These are phyloP conservation scores for Closterium sp. DNA, from an alignment of 139 green algal species.

Conservation along the genomic window DNA sequence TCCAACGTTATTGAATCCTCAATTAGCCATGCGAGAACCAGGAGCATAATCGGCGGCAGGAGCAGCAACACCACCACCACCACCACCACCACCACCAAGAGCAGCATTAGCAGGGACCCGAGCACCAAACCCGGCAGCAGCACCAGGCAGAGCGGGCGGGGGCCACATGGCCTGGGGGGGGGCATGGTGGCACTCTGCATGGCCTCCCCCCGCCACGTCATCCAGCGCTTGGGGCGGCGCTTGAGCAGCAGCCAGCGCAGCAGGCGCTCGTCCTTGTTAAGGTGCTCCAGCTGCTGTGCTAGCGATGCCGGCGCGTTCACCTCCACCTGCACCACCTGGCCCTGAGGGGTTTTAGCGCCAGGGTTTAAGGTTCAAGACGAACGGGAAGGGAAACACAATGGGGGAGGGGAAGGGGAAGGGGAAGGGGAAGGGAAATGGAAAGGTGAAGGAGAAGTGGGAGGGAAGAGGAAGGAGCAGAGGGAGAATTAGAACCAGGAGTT, in stretches of 20 bases:
- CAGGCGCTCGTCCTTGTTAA: constrained; percentile 40
- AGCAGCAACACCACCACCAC: too few relatives aligned
- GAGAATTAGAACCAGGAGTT: too few relatives aligned
- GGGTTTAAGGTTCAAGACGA: too few relatives aligned
- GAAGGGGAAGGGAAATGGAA: background rate
- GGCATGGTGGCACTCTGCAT: background rate
- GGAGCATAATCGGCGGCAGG: too few relatives aligned
- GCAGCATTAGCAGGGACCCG: background rate
- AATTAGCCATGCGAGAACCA: too few relatives aligned
- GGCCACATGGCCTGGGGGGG: background rate
- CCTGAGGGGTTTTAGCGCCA: background rate
- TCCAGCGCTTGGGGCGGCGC: constrained; percentile 14
- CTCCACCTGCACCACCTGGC: constrained; percentile 38
- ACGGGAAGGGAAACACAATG: background rate
- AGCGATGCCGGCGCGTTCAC: constrained; percentile 29
- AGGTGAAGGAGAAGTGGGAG: background rate
- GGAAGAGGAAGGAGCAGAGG: too few relatives aligned
- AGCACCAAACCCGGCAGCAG: too few relatives aligned
- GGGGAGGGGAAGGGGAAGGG: background rate
- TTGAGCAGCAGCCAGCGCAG: constrained; percentile 38
- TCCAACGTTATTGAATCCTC: too few relatives aligned
- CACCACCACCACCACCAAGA: too few relatives aligned
- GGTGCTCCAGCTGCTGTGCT: constrained; percentile 27
- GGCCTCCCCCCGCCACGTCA: background rate
- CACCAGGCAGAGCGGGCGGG: background rate